Percentiles rank a stretch among this genome's conserved stretches.
Evolutionary conservation across 768 basidiomycete genomes (phyloP).

Genomic region (Suillus tomentosus): DNA sequence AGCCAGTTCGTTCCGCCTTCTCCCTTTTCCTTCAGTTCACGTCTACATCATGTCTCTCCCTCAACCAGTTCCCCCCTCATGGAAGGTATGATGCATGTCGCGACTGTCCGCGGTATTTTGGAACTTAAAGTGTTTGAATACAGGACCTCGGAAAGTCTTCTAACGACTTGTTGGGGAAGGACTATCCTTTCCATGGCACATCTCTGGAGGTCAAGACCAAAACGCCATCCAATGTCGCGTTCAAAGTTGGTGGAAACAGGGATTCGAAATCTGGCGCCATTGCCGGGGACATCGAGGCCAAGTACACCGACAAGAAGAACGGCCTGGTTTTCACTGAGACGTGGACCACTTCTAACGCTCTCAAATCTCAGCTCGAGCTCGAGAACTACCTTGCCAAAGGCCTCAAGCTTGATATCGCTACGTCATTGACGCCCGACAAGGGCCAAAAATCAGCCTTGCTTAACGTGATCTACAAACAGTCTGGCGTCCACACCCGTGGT

Average conservation of each 20-base stretch:
- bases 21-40: slow-evolving; percentile 26
- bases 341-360: slow-evolving; percentile 93
- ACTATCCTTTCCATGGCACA: slow-evolving; percentile 80
- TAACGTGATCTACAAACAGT: slow-evolving; percentile 92
- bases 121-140: slow-evolving; percentile 12
- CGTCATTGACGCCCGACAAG: slow-evolving; percentile 85
- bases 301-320: slow-evolving; percentile 88
- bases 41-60: slow-evolving; percentile 76
- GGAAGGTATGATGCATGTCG: slow-evolving; percentile 66
- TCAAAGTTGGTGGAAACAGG: slow-evolving; percentile 88
- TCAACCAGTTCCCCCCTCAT: slow-evolving; percentile 95
- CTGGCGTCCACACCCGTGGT: slow-evolving; percentile 90
- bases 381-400: slow-evolving; percentile 98
- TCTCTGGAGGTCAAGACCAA: slow-evolving; percentile 86
- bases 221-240: slow-evolving; percentile 86
- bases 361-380: slow-evolving; percentile 90
- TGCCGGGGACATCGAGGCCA: slow-evolving; percentile 91
- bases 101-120: not conserved
- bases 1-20: slow-evolving; percentile 9
- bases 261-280: slow-evolving; percentile 76
- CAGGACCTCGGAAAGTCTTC: slow-evolving; percentile 97
- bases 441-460: slow-evolving; percentile 82
- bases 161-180: slow-evolving; percentile 90
- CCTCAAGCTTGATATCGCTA: slow-evolving; percentile 90
- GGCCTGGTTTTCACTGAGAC: slow-evolving; percentile 93